Percentiles rank a stretch among this genome's conserved stretches.
Evolutionary conservation across 1,284 basidiomycete species (phyloP).

Genomic region (Peniophora sp.): DNA sequence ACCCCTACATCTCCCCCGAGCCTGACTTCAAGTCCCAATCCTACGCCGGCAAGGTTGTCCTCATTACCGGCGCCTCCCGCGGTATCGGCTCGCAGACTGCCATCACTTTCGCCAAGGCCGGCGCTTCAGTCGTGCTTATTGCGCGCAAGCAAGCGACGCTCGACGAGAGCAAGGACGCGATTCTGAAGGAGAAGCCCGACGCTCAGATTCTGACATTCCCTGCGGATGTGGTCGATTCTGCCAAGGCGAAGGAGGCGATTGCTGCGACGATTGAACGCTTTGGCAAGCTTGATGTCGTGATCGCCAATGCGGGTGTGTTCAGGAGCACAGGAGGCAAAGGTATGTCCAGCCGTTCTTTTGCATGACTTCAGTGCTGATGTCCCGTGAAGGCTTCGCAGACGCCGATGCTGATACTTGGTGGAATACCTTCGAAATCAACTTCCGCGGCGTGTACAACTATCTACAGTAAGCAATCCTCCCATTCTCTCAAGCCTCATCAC

Average conservation of each 20-base stretch:
- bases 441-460: not conserved
- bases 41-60: not conserved
- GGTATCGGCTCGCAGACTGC: not conserved
- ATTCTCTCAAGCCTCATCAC: not conserved
- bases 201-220: not conserved
- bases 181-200: not conserved
- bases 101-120: not conserved
- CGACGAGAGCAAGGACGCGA: not conserved
- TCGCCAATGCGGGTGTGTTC: slow-evolving; percentile 6
- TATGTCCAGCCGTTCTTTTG: not conserved
- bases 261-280: slow-evolving; percentile 6
- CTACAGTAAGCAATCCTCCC: not conserved
- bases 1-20: not conserved
- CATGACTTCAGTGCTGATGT: not conserved
- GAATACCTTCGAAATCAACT: not conserved
- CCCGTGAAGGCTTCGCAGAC: not conserved
- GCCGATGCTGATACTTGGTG: not conserved
- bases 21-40: not conserved
- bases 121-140: not conserved
- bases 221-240: slow-evolving; percentile 1
- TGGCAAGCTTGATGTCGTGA: slow-evolving; percentile 9
- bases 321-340: not conserved
- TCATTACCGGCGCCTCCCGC: not conserved
- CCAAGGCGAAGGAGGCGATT: slow-evolving; percentile 3
- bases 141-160: not conserved